A percentile compares a stretch with the other conserved stretches of the same genome.
Conservation (phyloP, 1,139 yeast species). For the Yamadazyma songkhlaensis region DNA sequence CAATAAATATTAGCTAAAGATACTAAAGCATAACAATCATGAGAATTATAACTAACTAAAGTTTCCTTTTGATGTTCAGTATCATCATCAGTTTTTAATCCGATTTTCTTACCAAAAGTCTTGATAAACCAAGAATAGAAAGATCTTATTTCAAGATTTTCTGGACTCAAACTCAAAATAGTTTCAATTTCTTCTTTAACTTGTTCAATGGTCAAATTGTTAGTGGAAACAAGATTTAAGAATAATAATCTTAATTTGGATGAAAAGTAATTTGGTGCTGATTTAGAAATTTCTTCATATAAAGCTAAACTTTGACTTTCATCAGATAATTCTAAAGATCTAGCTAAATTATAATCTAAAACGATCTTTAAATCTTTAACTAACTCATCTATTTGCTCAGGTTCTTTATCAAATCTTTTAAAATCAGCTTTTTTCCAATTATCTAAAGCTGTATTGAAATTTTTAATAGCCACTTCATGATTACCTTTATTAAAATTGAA, state of each 20-base stretch:
- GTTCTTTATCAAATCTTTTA: slow-evolving; percentile 17
- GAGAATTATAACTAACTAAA: slow-evolving; percentile 75
- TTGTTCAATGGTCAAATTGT: slow-evolving; percentile 36
- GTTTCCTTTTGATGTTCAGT: slow-evolving; percentile 84
- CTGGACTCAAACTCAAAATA: slow-evolving; percentile 52
- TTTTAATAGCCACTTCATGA: slow-evolving; percentile 35
- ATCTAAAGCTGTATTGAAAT: slow-evolving; percentile 50
- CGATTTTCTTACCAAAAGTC: slow-evolving; percentile 55
- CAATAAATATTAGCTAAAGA: slow-evolving; percentile 89
- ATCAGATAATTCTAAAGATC: slow-evolving; percentile 53
- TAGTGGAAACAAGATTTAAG: slow-evolving; percentile 37
- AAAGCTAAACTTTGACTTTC: slow-evolving; percentile 44
- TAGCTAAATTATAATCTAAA: slow-evolving; percentile 59
- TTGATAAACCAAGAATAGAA: slow-evolving; percentile 88
- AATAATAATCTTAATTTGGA: slow-evolving; percentile 74
- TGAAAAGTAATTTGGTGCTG: slow-evolving; percentile 70
- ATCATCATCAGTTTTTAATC: slow-evolving; percentile 60
- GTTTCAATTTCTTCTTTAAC: slow-evolving; percentile 51
- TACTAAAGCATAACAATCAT: slow-evolving; percentile 84
- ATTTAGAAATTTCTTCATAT: slow-evolving; percentile 54
- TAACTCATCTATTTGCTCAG: slow-evolving; percentile 29
- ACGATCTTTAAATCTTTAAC: slow-evolving; percentile 41
- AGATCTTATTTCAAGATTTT: slow-evolving; percentile 80
- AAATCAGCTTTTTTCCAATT: slow-evolving; percentile 15
- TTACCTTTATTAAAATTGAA: slow-evolving; percentile 70